Percentiles rank a stretch among this genome's conserved stretches.
These are phyloP conservation scores for Saccharomycopsis capsularis DNA, from an alignment of 805 yeast genomes.

Conservation along the genomic window DNA sequence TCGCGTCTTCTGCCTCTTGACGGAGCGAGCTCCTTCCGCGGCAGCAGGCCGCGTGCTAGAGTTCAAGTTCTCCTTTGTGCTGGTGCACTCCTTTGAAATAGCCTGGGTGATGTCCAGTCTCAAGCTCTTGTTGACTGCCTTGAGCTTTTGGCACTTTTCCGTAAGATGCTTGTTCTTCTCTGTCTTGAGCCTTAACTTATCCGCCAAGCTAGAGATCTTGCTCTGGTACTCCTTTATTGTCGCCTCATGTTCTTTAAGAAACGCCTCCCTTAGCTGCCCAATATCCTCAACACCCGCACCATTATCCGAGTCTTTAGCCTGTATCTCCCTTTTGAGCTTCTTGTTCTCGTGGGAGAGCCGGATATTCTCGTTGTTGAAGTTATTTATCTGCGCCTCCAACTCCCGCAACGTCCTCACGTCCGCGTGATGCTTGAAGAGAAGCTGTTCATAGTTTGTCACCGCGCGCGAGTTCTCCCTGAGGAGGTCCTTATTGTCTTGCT, in stretches of 20 bases:
- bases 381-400: slow-evolving; percentile 15
- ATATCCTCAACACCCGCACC: slow-evolving; percentile 1
- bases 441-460: slow-evolving; percentile 12
- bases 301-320: neutral
- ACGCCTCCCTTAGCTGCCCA: neutral
- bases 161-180: slow-evolving; percentile 8
- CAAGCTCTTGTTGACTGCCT: neutral
- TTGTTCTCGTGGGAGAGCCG: slow-evolving; percentile 12
- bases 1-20: neutral
- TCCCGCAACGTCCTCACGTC: slow-evolving; percentile 8
- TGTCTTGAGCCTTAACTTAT: slow-evolving; percentile 13
- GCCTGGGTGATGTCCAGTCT: neutral
- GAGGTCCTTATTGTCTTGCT: slow-evolving; percentile 14
- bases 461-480: slow-evolving; percentile 13
- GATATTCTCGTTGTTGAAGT: slow-evolving; percentile 17
- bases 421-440: slow-evolving; percentile 6
- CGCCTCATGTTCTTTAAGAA: neutral
- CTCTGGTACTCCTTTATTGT: slow-evolving; percentile 8
- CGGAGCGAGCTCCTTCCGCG: neutral
- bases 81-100: neutral
- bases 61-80: neutral
- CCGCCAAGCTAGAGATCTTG: slow-evolving; percentile 7
- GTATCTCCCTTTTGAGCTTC: slow-evolving; percentile 6
- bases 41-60: neutral
- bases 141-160: slow-evolving; percentile 3